Evolutionary conservation across 768 basidiomycete genomes (phyloP).

Genomic region (Tylopilus vinaceipallidus): DNA sequence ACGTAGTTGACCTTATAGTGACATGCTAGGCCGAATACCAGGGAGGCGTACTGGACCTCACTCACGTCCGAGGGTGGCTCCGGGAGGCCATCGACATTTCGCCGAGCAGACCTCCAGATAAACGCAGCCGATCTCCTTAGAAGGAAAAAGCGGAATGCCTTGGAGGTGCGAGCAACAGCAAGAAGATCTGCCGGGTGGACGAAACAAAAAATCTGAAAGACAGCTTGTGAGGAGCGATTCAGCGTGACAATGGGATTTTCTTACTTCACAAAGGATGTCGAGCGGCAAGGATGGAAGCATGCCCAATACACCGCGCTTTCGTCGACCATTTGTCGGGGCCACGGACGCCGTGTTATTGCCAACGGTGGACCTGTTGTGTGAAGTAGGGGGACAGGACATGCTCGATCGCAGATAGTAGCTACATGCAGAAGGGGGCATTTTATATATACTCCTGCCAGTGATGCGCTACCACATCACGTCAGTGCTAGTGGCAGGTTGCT

Average conservation of each 20-base stretch:
- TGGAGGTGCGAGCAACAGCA: constrained; percentile 43
- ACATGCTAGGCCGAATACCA: constrained; percentile 48
- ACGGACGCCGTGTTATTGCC: neutral
- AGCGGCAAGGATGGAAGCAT: constrained; percentile 37
- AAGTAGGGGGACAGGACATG: constrained; percentile 7
- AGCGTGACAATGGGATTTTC: neutral
- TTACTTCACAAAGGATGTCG: constrained; percentile 30
- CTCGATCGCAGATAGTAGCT: neutral
- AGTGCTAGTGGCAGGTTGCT: neutral
- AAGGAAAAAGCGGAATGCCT: constrained; percentile 39
- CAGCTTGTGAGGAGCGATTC: neutral
- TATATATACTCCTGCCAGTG: neutral
- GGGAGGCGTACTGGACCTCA: constrained; percentile 49
- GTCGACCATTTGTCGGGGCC: neutral
- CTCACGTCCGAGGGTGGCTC: constrained; percentile 44
- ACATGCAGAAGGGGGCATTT: neutral
- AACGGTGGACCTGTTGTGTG: neutral
- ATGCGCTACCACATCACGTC: no score
- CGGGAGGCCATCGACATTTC: constrained; percentile 41
- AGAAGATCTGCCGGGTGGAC: constrained; percentile 47
- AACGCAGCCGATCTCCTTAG: constrained; percentile 30
- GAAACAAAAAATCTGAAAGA: constrained; percentile 41
- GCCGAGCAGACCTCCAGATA: constrained; percentile 35
- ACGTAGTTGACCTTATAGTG: constrained; percentile 29
- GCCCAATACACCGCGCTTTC: constrained; percentile 18